phyloP scores from a whole-genome alignment of 2,329 filamentous ascomycete species.

The Botrytis deweyae region DNA sequence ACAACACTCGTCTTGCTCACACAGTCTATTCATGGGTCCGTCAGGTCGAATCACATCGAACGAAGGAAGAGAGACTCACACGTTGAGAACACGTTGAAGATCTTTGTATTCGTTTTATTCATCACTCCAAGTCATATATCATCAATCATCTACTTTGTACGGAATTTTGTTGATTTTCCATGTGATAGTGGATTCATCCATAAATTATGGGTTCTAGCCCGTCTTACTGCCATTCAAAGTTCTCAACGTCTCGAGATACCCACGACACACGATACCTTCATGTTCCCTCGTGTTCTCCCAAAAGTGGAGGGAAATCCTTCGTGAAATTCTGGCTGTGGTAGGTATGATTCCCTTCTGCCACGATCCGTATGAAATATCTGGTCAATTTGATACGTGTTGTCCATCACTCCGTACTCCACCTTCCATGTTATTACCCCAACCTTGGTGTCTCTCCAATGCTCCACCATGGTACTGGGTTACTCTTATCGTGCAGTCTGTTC shows the following conservation, averaged over 20 bases:
- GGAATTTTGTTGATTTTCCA: background rate
- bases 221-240: background rate
- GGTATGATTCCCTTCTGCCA: too few species aligned
- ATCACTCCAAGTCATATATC: background rate
- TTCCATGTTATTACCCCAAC: background rate
- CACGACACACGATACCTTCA: background rate
- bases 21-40: background rate
- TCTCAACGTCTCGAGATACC: background rate
- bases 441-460: background rate
- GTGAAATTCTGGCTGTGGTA: background rate
- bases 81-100: background rate
- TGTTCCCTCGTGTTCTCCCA: background rate
- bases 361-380: background rate
- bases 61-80: background rate
- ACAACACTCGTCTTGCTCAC: background rate
- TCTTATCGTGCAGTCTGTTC: background rate
- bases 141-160: background rate
- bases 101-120: background rate
- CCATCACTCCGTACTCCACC: background rate
- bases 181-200: constrained; percentile 1
- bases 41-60: background rate
- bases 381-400: background rate
- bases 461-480: background rate
- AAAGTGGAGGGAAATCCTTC: background rate
- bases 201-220: background rate